Base-by-base conservation (phyloP, 345 rosid genomes). In the Turritis glabra region DNA sequence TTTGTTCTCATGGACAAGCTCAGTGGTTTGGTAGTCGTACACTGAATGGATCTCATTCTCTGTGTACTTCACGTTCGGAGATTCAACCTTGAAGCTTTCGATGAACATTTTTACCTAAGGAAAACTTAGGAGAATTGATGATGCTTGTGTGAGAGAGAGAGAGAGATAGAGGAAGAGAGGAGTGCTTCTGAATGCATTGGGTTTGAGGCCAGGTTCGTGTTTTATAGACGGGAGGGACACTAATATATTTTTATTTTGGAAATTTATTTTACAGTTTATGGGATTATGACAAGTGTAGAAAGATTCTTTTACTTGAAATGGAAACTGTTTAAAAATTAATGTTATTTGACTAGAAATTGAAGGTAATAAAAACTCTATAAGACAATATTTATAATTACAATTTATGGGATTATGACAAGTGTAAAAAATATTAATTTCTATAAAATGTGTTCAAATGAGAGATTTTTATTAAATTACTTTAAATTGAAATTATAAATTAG, bases 11-110 rank as follows among this genome's bases (percentile, higher is more conserved):
- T 90, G 96, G 73, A 89, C 97, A 71, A 95, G 90, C 82, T 92
- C 98, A 18, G 98, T 92, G 78, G 99, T 95, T 61, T 95, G 87
- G 71, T 95, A 95, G 79, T 80, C 79, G 79, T 95, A 95, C 76
- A 87, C 87, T 9, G 99, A 90, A 37, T 84, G 92, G 72, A 95
- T 89, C 91, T 89, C 98, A 52, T 59, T 70, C 32, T 95, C 96
- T n/a, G 85, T 71, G 87, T 95, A 95, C 83, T 81, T 83, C 29
- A 95, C 99, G 61, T 92, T 87, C 2, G 97, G 96, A 65, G 87
- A 80, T 76, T 95, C 99, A 5, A 95, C 99, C 82, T 84, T 86
- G 72, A 95, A 95, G 76, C 80, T 84, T 65, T 95, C 96, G 14
- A 95, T 83, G 50, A 95, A 92, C 99, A 92, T 95, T 71, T 77